phyloP scores from a whole-genome alignment of 768 basidiomycete genomes.

The Wakefieldia striispora region DNA sequence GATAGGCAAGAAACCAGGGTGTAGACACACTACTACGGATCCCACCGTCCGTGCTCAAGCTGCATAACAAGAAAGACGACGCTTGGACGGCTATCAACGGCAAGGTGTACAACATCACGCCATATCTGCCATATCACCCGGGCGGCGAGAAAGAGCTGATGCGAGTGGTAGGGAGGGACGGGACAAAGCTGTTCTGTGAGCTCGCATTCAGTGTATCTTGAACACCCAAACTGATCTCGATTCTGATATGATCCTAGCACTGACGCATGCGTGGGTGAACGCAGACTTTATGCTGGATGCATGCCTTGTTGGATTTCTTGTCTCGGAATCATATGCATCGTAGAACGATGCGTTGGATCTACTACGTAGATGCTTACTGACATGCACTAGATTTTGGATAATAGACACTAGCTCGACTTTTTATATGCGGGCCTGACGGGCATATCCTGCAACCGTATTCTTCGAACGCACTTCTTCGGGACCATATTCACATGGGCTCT shows the following conservation, averaged over 20 bases:
- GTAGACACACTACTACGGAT: slow-evolving; percentile 67
- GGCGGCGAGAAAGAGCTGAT: slow-evolving; percentile 66
- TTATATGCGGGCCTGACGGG: too few relatives aligned
- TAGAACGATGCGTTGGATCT: slow-evolving; percentile 15
- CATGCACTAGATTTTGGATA: too few relatives aligned
- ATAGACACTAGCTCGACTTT: too few relatives aligned
- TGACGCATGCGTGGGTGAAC: slow-evolving; percentile 96
- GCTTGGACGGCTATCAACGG: slow-evolving; percentile 93
- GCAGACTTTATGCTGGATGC: slow-evolving; percentile 94
- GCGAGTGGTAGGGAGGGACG: slow-evolving; percentile 93
- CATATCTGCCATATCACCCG: slow-evolving; percentile 68
- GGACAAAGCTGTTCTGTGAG: slow-evolving; percentile 91
- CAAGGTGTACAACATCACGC: slow-evolving; percentile 95
- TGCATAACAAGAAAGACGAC: slow-evolving; percentile 81
- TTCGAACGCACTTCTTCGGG: too few relatives aligned
- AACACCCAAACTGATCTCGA: slow-evolving; percentile 2
- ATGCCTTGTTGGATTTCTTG: slow-evolving; percentile 88
- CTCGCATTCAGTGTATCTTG: not conserved
- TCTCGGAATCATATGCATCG: slow-evolving; percentile 58
- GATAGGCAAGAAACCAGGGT: slow-evolving; percentile 45
- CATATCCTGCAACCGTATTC: too few relatives aligned
- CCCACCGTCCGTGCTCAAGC: slow-evolving; percentile 71
- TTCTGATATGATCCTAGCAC: slow-evolving; percentile 44
- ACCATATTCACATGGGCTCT: too few relatives aligned
- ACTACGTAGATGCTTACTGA: too few relatives aligned